phyloP scores from a whole-genome alignment of 139 green algal species.

The Nannochloris sp. region DNA sequence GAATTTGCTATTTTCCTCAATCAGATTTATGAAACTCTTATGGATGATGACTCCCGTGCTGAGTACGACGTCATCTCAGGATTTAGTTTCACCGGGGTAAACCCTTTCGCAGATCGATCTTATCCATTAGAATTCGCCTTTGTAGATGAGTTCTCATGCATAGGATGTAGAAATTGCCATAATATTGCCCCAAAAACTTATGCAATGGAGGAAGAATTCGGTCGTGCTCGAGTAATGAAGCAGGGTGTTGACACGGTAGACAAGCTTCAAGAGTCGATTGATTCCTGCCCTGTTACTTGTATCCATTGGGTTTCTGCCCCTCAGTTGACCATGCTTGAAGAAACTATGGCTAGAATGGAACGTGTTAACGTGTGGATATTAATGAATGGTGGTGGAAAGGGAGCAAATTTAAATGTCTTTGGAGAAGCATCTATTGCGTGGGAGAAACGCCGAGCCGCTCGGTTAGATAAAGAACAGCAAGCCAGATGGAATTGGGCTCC shows the following conservation, averaged over 20 bases:
- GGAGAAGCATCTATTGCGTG: constrained; percentile 26
- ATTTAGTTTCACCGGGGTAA: constrained; percentile 6
- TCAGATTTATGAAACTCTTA: constrained; percentile 25
- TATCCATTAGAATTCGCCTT: constrained; percentile 58
- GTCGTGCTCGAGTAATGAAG: constrained; percentile 56
- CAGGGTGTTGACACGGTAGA: constrained; percentile 20
- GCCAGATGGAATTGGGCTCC: not conserved
- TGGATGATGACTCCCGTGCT: constrained; percentile 17
- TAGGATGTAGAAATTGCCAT: constrained; percentile 78
- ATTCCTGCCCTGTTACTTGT: constrained; percentile 78
- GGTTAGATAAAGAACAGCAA: not conserved
- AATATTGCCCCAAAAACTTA: constrained; percentile 61
- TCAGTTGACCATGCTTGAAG: constrained; percentile 48
- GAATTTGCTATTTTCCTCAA: constrained; percentile 31
- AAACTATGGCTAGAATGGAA: constrained; percentile 37
- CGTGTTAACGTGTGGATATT: constrained; percentile 23
- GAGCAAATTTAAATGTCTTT: constrained; percentile 34
- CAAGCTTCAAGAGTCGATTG: constrained; percentile 37
- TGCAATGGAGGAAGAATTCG: constrained; percentile 64
- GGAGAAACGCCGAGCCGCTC: constrained; percentile 28
- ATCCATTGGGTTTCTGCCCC: constrained; percentile 74
- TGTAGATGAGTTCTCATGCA: constrained; percentile 82
- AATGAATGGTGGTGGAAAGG: constrained; percentile 23
- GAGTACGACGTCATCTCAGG: constrained; percentile 25
- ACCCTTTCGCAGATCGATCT: constrained; percentile 37